Base-by-base conservation (phyloP, 179 eudicot genomes). In the Spinacia oleracea region DNA sequence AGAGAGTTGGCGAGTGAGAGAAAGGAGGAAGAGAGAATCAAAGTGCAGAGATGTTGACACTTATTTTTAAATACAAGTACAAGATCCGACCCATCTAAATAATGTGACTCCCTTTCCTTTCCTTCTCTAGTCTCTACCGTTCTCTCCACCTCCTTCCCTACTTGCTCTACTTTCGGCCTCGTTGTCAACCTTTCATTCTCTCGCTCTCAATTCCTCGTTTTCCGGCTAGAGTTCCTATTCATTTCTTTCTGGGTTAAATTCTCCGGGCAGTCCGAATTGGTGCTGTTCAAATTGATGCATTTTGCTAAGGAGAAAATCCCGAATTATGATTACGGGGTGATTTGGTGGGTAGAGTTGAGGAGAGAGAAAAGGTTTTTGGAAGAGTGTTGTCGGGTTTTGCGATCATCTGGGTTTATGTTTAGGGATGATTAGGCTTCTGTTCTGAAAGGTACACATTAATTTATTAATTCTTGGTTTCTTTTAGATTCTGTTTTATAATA, bases 21-120 rank as follows among this genome's bases (percentile, higher is more conserved):
- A 48, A 59, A 73, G 64, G 31, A 23, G 27, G 27, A 18, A 65
- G 77, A 66, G 78, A 79, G 85, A 81, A 75, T 73, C 78, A 68
- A 31, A 82, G 64, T 46, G 18, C 55, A 70, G 79, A 83, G 88
- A 88, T 85, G 86, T 45, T 81, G 91, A 84, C 86, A 83, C 77
- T 84, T 84, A 79, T 74, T 65, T 32, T 40, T 55, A 68, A 69
- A 7, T 32, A 60, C 50, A 48, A 87, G 86, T 75, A 82, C 82
- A 85, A 87, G 83, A 88, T 86, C 83, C 89, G 78, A 89, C 89
- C 89, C 89, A 83, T 79, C 46, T n/a, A n/a, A n/a, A 79, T 70
- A 80, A 74, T 75, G 60, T 56, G 64, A 73, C 84, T 69, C 80
- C 81, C 65, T 70, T 84, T 38, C 84, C 86, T 32, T 84, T 84